Conservation (phyloP, 208 protist species). For the Entamoeba invadens region DNA sequence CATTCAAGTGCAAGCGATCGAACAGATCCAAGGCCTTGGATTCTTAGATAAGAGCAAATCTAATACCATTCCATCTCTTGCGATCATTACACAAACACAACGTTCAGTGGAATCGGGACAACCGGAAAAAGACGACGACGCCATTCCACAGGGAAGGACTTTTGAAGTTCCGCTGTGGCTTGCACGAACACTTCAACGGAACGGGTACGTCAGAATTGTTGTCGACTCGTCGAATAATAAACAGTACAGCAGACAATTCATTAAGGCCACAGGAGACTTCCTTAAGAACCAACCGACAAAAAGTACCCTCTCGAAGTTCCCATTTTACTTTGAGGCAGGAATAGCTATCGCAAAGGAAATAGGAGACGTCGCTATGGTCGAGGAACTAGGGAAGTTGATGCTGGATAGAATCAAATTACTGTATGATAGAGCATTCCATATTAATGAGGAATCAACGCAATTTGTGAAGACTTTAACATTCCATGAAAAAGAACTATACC, state of each 20-base stretch:
- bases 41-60: neutral
- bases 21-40: neutral
- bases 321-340: neutral
- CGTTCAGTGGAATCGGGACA: neutral
- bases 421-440: neutral
- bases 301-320: neutral
- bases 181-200: neutral
- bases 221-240: neutral
- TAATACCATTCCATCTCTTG: neutral
- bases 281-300: neutral
- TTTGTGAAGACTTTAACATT: neutral
- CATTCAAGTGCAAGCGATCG: neutral
- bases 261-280: neutral
- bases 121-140: neutral
- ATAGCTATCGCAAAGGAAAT: neutral
- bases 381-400: neutral
- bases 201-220: neutral
- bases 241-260: neutral
- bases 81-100: neutral
- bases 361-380: neutral
- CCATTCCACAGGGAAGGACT: neutral
- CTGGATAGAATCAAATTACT: neutral
- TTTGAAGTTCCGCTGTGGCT: neutral
- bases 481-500: neutral
- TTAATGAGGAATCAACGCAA: neutral